phyloP scores from a whole-genome alignment of 805 yeast species.

The Candida stauntonica region DNA sequence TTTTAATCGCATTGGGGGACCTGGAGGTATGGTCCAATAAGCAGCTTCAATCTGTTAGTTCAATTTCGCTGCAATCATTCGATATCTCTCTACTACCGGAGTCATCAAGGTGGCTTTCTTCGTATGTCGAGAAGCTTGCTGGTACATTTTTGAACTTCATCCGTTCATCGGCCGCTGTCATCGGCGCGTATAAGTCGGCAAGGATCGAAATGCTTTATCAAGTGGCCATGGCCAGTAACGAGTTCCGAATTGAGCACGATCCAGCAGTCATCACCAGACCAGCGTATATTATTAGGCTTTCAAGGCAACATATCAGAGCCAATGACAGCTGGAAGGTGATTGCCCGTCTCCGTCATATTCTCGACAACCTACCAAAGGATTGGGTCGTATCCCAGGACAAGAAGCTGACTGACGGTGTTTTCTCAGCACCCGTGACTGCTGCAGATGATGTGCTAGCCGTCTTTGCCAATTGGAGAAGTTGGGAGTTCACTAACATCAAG shows the following conservation, averaged over 20 bases:
- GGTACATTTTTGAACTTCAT: conserved; percentile 11
- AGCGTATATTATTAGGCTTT: conserved; percentile 70
- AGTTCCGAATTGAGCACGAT: conserved; percentile 63
- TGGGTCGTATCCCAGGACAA: conserved; percentile 41
- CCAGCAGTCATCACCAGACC: conserved; percentile 90
- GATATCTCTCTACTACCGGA: conserved; percentile 31
- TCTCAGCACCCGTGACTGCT: conserved; percentile 50
- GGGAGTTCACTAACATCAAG: conserved; percentile 77
- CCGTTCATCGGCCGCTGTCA: conserved; percentile 6
- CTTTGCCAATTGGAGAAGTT: conserved; percentile 80
- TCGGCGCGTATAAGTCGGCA: conserved; percentile 8
- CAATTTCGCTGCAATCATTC: conserved; percentile 28
- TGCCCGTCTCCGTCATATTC: conserved; percentile 72
- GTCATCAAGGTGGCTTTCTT: conserved; percentile 32
- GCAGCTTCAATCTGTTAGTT: conserved; percentile 10
- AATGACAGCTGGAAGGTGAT: conserved; percentile 86
- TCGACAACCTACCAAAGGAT: conserved; percentile 48
- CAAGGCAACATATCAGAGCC: conserved; percentile 69
- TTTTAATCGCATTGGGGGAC: conserved; percentile 14
- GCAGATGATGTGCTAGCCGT: conserved; percentile 48
- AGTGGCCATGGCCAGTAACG: conserved; percentile 44
- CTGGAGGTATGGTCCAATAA: conserved; percentile 32
- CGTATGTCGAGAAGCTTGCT: conserved; percentile 18
- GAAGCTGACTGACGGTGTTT: conserved; percentile 29
- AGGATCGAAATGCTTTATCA: conserved; percentile 37